Evolutionary conservation across 805 yeast genomes (phyloP).

Genomic region (Debaryomyces maramus): DNA sequence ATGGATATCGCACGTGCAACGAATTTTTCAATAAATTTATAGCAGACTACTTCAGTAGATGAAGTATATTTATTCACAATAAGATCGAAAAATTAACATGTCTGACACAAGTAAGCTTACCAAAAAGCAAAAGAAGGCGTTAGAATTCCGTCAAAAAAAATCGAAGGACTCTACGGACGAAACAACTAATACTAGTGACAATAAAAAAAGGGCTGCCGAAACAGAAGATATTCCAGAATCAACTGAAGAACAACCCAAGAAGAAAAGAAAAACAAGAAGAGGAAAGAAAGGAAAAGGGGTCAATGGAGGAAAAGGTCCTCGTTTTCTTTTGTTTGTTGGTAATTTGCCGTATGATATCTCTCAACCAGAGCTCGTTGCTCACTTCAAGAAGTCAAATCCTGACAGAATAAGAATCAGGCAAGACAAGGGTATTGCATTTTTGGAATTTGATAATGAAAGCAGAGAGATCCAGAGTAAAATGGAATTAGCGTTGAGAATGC

Average conservation of each 20-base stretch:
- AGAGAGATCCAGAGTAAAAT: slow-evolving; percentile 72
- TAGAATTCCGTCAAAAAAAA: slow-evolving; percentile 50
- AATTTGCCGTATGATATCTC: slow-evolving; percentile 76
- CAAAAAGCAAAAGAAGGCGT: slow-evolving; percentile 66
- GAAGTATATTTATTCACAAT: neutral
- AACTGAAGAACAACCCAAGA: slow-evolving; percentile 39
- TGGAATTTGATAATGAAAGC: slow-evolving; percentile 68
- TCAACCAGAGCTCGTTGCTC: slow-evolving; percentile 60
- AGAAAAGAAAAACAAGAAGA: slow-evolving; percentile 74
- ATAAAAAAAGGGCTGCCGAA: slow-evolving; percentile 19
- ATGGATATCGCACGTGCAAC: slow-evolving; percentile 8
- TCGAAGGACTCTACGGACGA: slow-evolving; percentile 41
- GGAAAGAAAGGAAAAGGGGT: slow-evolving; percentile 70
- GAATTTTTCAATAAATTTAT: neutral
- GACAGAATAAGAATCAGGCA: slow-evolving; percentile 73
- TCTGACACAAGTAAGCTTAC: slow-evolving; percentile 42
- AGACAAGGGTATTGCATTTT: slow-evolving; percentile 89
- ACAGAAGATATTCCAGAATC: slow-evolving; percentile 9
- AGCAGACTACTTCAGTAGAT: neutral
- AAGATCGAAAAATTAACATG: slow-evolving; percentile 1
- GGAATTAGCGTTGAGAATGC: slow-evolving; percentile 82
- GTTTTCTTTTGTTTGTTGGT: slow-evolving; percentile 87
- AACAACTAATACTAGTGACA: slow-evolving; percentile 8
- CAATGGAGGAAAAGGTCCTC: slow-evolving; percentile 49
- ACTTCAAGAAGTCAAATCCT: slow-evolving; percentile 74